Percentiles rank a stretch among this genome's conserved stretches.
Conservation (phyloP, 108 stramenopile species). For the Skeletonema marinoi region DNA sequence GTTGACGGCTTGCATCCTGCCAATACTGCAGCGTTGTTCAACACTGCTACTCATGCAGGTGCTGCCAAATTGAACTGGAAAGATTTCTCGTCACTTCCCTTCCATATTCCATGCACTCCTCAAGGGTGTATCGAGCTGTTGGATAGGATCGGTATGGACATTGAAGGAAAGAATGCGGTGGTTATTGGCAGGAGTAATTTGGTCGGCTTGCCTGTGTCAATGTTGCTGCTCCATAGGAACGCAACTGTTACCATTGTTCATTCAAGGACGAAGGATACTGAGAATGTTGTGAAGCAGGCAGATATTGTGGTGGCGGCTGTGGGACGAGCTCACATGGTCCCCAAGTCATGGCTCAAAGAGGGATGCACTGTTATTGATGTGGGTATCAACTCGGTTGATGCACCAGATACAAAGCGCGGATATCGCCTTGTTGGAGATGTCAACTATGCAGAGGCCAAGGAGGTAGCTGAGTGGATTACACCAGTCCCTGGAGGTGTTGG, state of each 20-base stretch:
- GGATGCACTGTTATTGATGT: conserved; percentile 98
- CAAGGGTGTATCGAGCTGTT: conserved; percentile 96
- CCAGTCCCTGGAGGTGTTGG: conserved; percentile 99
- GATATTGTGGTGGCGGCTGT: conserved; percentile 98
- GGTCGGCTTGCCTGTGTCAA: conserved; percentile 93
- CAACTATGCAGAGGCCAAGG: conserved; percentile 73
- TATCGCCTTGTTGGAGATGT: conserved; percentile 97
- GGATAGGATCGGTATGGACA: conserved; percentile 78
- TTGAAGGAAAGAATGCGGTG: conserved; percentile 93
- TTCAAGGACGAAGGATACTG: conserved; percentile 82
- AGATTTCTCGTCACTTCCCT: conserved; percentile 59
- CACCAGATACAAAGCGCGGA: conserved; percentile 66
- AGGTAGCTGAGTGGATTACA: conserved; percentile 87
- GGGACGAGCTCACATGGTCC: conserved; percentile 88
- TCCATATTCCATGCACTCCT: conserved; percentile 85
- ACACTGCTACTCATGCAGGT: conserved; percentile 54
- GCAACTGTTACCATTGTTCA: conserved; percentile 97
- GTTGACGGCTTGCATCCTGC: conserved; percentile 96
- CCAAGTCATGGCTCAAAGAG: conserved; percentile 91
- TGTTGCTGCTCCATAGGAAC: conserved; percentile 86
- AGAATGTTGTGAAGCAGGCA: conserved; percentile 69
- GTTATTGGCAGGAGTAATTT: conserved; percentile 93
- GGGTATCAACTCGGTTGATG: conserved; percentile 94
- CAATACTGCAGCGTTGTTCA: conserved; percentile 85
- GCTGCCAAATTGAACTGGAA: conserved; percentile 57